Conservation (phyloP, 805 yeast species). For the Lachancea nothofagi region DNA sequence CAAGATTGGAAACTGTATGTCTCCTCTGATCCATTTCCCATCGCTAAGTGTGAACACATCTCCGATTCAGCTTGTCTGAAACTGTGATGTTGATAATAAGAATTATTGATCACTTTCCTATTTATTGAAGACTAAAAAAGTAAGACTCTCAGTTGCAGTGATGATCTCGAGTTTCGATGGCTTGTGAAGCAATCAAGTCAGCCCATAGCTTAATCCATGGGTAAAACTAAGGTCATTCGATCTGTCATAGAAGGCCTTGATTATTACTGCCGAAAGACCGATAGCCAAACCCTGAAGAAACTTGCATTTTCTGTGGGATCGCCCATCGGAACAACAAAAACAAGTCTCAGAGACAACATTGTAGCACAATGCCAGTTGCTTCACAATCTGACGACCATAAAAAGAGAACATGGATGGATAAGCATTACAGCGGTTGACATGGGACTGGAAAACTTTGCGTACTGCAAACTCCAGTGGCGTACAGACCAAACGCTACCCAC, state of each 20-base stretch:
- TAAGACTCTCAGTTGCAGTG: no score
- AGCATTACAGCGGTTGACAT: constrained; percentile 34
- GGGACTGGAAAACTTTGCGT: constrained; percentile 37
- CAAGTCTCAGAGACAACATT: constrained; percentile 12
- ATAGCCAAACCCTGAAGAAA: constrained; percentile 15
- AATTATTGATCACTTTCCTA: no score
- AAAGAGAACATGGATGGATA: constrained; percentile 14
- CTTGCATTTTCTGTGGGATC: constrained; percentile 24
- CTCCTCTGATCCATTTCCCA: no score
- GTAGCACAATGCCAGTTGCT: constrained; percentile 14
- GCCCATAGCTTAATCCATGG: background rate
- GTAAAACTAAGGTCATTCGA: background rate
- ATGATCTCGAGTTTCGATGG: no score
- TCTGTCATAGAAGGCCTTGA: constrained; percentile 8
- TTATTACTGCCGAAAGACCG: constrained; percentile 16
- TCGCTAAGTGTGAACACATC: no score
- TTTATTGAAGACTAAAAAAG: no score
- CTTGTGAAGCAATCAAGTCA: background rate
- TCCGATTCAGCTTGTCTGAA: no score
- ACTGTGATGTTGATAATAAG: no score
- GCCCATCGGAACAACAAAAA: constrained; percentile 19
- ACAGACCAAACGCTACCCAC: constrained; percentile 21
- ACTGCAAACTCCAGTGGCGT: constrained; percentile 23
- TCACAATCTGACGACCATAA: constrained; percentile 10
- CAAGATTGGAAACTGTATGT: no score